phyloP scores from a whole-genome alignment of 805 yeast genomes.

The Saccharomyces jurei region DNA sequence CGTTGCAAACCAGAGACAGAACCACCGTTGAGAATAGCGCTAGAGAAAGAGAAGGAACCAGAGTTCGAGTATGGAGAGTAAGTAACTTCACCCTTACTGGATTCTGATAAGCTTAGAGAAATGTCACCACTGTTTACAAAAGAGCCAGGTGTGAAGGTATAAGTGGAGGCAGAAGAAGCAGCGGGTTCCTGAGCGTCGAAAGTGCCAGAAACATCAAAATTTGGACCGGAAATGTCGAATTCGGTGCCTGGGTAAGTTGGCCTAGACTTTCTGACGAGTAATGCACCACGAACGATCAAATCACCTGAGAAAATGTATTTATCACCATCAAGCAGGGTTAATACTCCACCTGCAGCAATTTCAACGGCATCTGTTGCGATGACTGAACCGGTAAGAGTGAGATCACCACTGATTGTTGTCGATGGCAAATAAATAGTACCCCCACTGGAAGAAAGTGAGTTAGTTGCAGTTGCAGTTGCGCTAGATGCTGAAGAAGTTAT shows the following conservation, averaged over 20 bases:
- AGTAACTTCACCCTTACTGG: neutral
- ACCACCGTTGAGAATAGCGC: slow-evolving; percentile 1
- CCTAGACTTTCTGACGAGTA: neutral
- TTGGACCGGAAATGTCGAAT: neutral
- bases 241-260: slow-evolving; percentile 1
- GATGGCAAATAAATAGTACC: neutral
- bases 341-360: neutral
- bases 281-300: neutral
- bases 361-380: slow-evolving; percentile 1
- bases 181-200: slow-evolving; percentile 1
- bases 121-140: slow-evolving; percentile 1
- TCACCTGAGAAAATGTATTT: neutral
- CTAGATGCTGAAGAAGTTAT: neutral
- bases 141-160: neutral
- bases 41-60: slow-evolving; percentile 1
- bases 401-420: neutral
- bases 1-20: neutral
- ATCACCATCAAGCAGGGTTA: neutral
- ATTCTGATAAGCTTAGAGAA: neutral
- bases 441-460: neutral
- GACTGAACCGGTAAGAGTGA: slow-evolving; percentile 2
- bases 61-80: slow-evolving; percentile 1
- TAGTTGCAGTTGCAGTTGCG: neutral
- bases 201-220: neutral
- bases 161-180: slow-evolving; percentile 2